Evolutionary conservation across 2,329 filamentous ascomycete species (phyloP).

Genomic region (Teratosphaeria gauchensis): DNA sequence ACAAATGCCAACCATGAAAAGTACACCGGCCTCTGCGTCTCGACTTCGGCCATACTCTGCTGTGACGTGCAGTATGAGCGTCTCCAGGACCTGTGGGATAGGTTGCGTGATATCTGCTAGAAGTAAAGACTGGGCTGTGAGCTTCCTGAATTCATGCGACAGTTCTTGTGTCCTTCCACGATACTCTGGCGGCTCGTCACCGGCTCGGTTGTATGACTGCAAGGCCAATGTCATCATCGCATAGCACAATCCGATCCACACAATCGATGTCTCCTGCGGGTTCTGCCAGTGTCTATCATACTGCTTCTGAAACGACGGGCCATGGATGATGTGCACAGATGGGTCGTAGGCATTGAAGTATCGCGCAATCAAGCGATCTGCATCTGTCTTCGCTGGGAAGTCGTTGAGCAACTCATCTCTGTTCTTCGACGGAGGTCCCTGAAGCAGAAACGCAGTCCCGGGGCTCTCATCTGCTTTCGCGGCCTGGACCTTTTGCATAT

Average conservation of each 20-base stretch:
- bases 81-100: conserved; percentile 66
- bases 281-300: conserved; percentile 62
- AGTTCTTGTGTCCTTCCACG: conserved; percentile 50
- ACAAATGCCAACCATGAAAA: conserved; percentile 51
- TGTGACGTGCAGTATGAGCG: conserved; percentile 64
- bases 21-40: conserved; percentile 61
- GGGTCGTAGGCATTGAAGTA: conserved; percentile 80
- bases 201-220: conserved; percentile 68
- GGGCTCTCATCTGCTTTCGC: conserved; percentile 51
- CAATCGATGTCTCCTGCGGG: conserved; percentile 60
- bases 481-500: conserved; percentile 64
- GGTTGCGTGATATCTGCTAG: conserved; percentile 70
- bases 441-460: conserved; percentile 71
- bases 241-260: conserved; percentile 72
- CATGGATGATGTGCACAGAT: conserved; percentile 47
- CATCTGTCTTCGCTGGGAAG: conserved; percentile 69
- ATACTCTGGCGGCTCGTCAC: conserved; percentile 71
- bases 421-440: conserved; percentile 57
- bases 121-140: conserved; percentile 69
- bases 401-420: conserved; percentile 69
- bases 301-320: conserved; percentile 71
- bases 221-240: conserved; percentile 67
- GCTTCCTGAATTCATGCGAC: conserved; percentile 50
- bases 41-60: conserved; percentile 64
- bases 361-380: conserved; percentile 75